Evolutionary conservation across 163 green algal species (phyloP).

Genomic region (Chloromonas sp.): DNA sequence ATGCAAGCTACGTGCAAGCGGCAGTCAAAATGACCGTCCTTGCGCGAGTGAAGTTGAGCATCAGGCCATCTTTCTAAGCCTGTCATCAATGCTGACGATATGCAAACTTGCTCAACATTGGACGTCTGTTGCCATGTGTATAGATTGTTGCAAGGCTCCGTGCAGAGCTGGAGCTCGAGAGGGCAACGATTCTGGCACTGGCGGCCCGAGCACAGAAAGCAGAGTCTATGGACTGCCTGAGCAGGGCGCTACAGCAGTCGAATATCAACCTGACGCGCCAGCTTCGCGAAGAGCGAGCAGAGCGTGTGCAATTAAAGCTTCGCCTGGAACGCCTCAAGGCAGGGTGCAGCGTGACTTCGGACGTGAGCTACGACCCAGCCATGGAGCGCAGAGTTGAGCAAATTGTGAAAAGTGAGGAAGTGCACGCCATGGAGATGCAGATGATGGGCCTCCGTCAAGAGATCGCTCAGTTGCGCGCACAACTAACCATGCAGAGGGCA

Average conservation of each 20-base stretch:
- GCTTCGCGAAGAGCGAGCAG: background rate
- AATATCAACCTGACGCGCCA: background rate
- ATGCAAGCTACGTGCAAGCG: too few species aligned
- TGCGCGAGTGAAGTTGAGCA: too few species aligned
- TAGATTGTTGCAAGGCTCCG: too few species aligned
- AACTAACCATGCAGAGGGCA: too few species aligned
- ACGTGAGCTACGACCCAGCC: background rate
- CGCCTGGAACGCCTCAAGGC: background rate
- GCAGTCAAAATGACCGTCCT: too few species aligned
- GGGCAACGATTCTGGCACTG: too few species aligned
- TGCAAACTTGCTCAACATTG: too few species aligned
- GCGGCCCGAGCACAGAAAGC: too few species aligned
- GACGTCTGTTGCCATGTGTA: too few species aligned
- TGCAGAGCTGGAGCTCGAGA: too few species aligned
- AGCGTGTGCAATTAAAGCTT: background rate
- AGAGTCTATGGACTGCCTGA: background rate
- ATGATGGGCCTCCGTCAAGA: background rate
- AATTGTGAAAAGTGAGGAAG: background rate
- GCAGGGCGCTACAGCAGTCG: background rate
- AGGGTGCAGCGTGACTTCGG: background rate
- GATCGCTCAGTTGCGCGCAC: background rate
- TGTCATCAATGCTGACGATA: too few species aligned
- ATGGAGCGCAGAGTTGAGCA: background rate
- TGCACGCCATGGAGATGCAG: background rate
- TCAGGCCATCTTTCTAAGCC: too few species aligned